phyloP scores from a whole-genome alignment of 2,329 filamentous ascomycete genomes.

The Botrytis porri region DNA sequence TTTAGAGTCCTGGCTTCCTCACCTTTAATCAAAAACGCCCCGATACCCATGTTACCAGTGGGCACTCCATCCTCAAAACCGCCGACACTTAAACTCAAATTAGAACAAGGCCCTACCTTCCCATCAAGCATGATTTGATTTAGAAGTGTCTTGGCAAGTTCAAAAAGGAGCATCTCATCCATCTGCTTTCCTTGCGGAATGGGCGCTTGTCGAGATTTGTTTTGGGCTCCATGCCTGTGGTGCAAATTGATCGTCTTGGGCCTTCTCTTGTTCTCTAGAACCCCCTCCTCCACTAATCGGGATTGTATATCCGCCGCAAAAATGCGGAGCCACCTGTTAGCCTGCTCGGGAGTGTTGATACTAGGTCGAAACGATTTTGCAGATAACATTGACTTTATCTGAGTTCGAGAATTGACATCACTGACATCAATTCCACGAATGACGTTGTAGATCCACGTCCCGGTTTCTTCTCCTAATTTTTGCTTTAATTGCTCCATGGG shows the following conservation, averaged over 20 bases:
- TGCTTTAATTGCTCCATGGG: constrained; percentile 73
- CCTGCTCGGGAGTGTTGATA: constrained; percentile 76
- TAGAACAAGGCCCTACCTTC: constrained; percentile 84
- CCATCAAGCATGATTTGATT: constrained; percentile 76
- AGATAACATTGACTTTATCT: constrained; percentile 96
- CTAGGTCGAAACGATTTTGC: constrained; percentile 90
- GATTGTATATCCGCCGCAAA: constrained; percentile 90
- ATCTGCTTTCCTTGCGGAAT: constrained; percentile 75
- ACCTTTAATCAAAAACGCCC: constrained; percentile 76
- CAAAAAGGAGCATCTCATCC: constrained; percentile 69
- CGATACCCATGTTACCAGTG: constrained; percentile 80
- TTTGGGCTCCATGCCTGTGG: constrained; percentile 71
- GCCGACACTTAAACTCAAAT: constrained; percentile 82
- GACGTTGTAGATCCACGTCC: constrained; percentile 78
- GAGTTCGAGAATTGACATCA: constrained; percentile 85
- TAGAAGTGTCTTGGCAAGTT: constrained; percentile 72
- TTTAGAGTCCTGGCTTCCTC: constrained; percentile 59
- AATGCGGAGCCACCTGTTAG: constrained; percentile 80
- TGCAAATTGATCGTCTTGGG: constrained; percentile 85
- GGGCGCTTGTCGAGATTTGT: constrained; percentile 68
- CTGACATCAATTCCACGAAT: constrained; percentile 83
- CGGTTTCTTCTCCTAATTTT: constrained; percentile 79
- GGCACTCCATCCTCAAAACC: constrained; percentile 82
- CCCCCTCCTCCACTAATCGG: constrained; percentile 84
- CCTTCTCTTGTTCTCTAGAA: constrained; percentile 79